These are phyloP conservation scores for Colletotrichum gigasporum DNA, from an alignment of 2,329 filamentous ascomycete species.

Conservation along the genomic window DNA sequence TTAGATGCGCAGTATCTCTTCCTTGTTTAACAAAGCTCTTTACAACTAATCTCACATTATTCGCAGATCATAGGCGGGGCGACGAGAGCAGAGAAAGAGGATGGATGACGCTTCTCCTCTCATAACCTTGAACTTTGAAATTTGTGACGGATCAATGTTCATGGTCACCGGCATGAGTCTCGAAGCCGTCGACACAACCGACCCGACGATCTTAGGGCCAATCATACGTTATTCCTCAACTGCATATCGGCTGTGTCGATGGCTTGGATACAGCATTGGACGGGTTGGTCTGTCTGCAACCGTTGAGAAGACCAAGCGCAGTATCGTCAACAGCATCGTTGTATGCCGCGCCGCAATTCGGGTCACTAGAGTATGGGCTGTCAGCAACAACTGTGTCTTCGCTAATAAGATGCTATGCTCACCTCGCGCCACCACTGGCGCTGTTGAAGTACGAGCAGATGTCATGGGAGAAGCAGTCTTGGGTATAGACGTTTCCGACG, in stretches of 20 bases:
- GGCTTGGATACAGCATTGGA: conserved; percentile 38
- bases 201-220: too few species aligned
- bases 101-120: too few species aligned
- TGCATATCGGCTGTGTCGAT: conserved; percentile 38
- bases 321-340: conserved; percentile 54
- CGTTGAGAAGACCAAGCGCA: conserved; percentile 42
- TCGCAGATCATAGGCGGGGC: too few species aligned
- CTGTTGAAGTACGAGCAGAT: conserved; percentile 61
- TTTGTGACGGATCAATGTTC: too few species aligned
- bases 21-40: too few species aligned
- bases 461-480: conserved; percentile 61
- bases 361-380: conserved; percentile 44
- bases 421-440: conserved; percentile 56
- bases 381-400: conserved; percentile 2
- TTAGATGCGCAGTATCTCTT: too few species aligned
- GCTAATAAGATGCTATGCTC: conserved; percentile 21
- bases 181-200: too few species aligned
- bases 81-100: too few species aligned
- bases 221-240: too few species aligned
- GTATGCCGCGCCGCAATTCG: conserved; percentile 57
- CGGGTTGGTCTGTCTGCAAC: conserved; percentile 48
- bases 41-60: too few species aligned
- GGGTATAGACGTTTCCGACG: conserved; percentile 58
- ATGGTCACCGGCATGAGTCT: too few species aligned
- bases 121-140: too few species aligned